Evolutionary conservation across 768 basidiomycete genomes (phyloP).

Genomic region (Pleurotus djamor): DNA sequence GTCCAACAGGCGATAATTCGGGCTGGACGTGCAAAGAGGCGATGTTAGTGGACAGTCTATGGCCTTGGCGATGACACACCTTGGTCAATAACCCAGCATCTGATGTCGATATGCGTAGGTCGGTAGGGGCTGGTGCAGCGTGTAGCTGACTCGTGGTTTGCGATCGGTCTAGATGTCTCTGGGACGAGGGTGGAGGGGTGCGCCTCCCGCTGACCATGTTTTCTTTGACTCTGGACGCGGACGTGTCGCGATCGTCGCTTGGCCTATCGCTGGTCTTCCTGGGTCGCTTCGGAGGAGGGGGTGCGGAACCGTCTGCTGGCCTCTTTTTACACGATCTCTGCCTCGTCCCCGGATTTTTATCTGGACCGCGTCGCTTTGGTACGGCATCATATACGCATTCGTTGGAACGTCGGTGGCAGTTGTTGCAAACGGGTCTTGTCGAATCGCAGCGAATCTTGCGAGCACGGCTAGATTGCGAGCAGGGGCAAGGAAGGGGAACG

Average conservation of each 20-base stretch:
- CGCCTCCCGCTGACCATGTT: slow-evolving; percentile 29
- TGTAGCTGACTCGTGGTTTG: slow-evolving; percentile 10
- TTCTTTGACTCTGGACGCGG: slow-evolving; percentile 33
- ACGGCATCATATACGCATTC: slow-evolving; percentile 77
- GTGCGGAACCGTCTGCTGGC: slow-evolving; percentile 49
- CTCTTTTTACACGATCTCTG: slow-evolving; percentile 86
- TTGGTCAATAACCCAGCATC: slow-evolving; percentile 19
- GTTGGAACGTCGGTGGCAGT: slow-evolving; percentile 77
- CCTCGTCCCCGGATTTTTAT: slow-evolving; percentile 83
- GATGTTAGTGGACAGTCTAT: background rate
- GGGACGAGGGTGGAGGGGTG: slow-evolving; percentile 15
- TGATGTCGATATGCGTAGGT: slow-evolving; percentile 23
- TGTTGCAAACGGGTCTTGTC: slow-evolving; percentile 76
- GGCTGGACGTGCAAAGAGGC: slow-evolving; percentile 17
- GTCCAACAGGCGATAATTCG: slow-evolving; percentile 27
- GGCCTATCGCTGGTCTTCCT: slow-evolving; percentile 28
- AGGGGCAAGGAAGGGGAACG: slow-evolving; percentile 24
- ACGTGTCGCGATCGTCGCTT: slow-evolving; percentile 28
- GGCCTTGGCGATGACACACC: slow-evolving; percentile 18
- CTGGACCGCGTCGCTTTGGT: slow-evolving; percentile 82
- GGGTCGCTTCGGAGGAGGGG: slow-evolving; percentile 51
- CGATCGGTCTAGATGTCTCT: slow-evolving; percentile 21
- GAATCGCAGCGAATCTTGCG: slow-evolving; percentile 89
- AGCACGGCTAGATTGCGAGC: slow-evolving; percentile 55
- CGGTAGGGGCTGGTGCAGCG: slow-evolving; percentile 18